Conservation (phyloP, 2,329 filamentous ascomycete species). For the Hypoxylon sp. region DNA sequence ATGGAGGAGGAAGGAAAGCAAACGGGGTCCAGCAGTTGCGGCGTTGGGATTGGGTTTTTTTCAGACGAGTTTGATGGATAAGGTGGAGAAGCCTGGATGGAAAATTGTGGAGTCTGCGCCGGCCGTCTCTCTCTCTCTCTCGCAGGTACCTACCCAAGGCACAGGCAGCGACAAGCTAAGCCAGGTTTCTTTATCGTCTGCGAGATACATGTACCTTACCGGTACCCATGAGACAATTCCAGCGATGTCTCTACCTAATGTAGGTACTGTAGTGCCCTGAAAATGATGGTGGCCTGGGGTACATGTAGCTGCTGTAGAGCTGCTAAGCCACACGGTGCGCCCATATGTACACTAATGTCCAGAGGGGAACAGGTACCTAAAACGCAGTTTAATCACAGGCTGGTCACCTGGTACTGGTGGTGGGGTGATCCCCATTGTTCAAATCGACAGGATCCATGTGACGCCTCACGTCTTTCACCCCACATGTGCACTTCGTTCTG, state of each 20-base stretch:
- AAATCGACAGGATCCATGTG: slow-evolving; percentile 6
- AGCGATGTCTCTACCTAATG: no score
- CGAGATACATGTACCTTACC: no score
- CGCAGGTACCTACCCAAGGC: slow-evolving; percentile 5
- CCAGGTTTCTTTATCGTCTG: neutral
- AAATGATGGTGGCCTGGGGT: neutral
- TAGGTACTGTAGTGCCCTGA: neutral
- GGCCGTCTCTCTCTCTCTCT: neutral
- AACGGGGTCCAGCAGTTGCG: slow-evolving; percentile 46
- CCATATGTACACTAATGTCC: neutral
- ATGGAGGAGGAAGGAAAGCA: slow-evolving; percentile 51
- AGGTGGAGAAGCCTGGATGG: slow-evolving; percentile 37
- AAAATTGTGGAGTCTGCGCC: slow-evolving; percentile 26
- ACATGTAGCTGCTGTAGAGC: slow-evolving; percentile 1
- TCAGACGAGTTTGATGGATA: slow-evolving; percentile 40
- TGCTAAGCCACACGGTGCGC: slow-evolving; percentile 31
- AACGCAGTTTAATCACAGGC: neutral
- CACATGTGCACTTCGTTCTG: slow-evolving; percentile 4
- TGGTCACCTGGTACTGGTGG: neutral
- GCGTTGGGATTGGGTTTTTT: slow-evolving; percentile 42
- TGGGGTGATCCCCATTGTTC: slow-evolving; percentile 30
- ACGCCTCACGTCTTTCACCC: slow-evolving; percentile 9
- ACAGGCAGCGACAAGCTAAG: no score
- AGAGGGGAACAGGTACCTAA: neutral
- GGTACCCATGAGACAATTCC: no score